Conservation (phyloP, 139 green algal species). For the Chlamydomonas sphaeroides region DNA sequence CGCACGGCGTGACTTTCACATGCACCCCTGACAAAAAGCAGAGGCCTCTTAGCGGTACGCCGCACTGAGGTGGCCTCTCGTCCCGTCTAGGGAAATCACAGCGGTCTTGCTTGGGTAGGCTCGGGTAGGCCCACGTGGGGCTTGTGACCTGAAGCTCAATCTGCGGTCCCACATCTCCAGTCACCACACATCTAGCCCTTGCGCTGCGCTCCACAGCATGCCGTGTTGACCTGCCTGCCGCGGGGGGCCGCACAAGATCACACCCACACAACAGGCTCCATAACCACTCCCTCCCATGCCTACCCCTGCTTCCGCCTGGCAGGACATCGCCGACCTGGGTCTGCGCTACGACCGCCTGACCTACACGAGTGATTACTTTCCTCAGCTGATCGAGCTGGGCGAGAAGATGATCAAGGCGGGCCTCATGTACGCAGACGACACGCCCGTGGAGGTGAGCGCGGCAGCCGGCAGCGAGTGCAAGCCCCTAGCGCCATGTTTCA, state of each 20-base stretch:
- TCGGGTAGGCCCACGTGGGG: constrained; percentile 33
- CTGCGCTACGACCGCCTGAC: constrained; percentile 82
- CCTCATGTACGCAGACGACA: constrained; percentile 96
- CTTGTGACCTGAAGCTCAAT: constrained; percentile 51
- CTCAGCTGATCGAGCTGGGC: constrained; percentile 74
- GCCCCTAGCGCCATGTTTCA: too few relatives aligned
- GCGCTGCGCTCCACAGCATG: too few relatives aligned
- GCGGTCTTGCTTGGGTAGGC: constrained; percentile 27
- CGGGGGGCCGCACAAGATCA: too few relatives aligned
- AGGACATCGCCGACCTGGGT: constrained; percentile 87
- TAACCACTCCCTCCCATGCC: too few relatives aligned
- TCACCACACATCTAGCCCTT: background rate
- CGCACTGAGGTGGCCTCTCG: constrained; percentile 47
- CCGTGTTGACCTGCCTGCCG: too few relatives aligned
- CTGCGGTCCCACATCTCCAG: constrained; percentile 21
- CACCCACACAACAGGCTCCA: too few relatives aligned
- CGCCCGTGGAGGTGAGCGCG: constrained; percentile 88
- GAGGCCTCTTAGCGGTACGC: constrained; percentile 40
- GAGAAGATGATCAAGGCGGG: constrained; percentile 91
- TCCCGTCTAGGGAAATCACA: constrained; percentile 28
- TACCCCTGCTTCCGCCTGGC: too few relatives aligned
- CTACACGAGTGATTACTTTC: constrained; percentile 96
- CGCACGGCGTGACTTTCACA: too few relatives aligned
- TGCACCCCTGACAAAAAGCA: constrained; percentile 48
- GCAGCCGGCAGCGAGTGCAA: too few relatives aligned